Conservation (phyloP, 208 protist species). For the Trypanosoma platydactyli region DNA sequence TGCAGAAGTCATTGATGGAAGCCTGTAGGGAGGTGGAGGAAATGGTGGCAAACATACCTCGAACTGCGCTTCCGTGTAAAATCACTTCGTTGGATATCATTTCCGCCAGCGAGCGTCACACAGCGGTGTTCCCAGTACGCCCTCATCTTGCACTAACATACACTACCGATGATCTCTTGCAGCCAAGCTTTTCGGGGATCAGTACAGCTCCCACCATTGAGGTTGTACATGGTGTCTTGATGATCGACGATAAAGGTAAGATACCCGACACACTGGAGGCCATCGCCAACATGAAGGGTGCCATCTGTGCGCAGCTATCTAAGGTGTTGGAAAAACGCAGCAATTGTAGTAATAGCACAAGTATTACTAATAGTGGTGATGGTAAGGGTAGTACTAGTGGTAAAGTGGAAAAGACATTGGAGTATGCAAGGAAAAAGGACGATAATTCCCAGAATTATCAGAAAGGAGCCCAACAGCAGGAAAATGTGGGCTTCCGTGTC, state of each 20-base stretch:
- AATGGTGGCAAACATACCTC: conserved; percentile 63
- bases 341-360: conserved; percentile 8
- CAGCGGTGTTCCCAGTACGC: conserved; percentile 71
- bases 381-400: neutral
- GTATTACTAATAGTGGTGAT: conserved; percentile 4
- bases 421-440: neutral
- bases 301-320: conserved; percentile 82
- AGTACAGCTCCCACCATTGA: conserved; percentile 65
- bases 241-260: conserved; percentile 80
- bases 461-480: conserved; percentile 6
- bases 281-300: conserved; percentile 84
- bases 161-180: conserved; percentile 50
- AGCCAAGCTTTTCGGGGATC: conserved; percentile 47
- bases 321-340: conserved; percentile 64
- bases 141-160: conserved; percentile 82
- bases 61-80: conserved; percentile 68
- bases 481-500: conserved; percentile 28
- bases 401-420: neutral
- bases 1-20: conserved; percentile 59
- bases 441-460: conserved; percentile 10
- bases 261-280: conserved; percentile 86
- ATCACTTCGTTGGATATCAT: conserved; percentile 78
- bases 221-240: conserved; percentile 78
- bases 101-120: conserved; percentile 61
- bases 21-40: conserved; percentile 58